Evolutionary conservation across 345 rosid species (phyloP), one percentile per base, ranked within the genome.

Genomic region (Brassica juncea): DNA sequence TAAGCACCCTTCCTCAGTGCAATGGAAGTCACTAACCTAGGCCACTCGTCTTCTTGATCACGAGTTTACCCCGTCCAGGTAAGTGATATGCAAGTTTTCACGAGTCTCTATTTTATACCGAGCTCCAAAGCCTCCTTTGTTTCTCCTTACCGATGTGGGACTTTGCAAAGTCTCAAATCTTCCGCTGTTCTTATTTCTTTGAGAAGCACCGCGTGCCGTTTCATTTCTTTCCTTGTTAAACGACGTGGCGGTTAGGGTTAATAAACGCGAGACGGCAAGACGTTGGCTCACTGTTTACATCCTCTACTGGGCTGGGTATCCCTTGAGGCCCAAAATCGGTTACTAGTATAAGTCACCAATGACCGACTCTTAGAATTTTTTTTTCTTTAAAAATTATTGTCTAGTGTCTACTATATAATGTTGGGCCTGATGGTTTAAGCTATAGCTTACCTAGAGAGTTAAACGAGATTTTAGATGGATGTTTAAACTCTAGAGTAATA

Each of bases 1-100:
- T 39, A 34, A 78, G 78, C 78, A 66, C 84, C 84, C 84, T 44
- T 75, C 86, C 77, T 2, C 0, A 0, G 0, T 84, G 83, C 86
- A 82, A 84, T 82, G 83, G 76, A 72, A 28, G 86, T 82, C 71
- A 72, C 83, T 76, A 73, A 77, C 81, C 81, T 84, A 79, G 77
- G 77, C 83, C 83, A 76, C 80, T 67, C 67, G 19, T 15, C 74
- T 82, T 75, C 21, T 0, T 79, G 85, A 82, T 82, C 85, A 1
- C 76, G 57, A 75, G 84, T 79, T 0, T 81, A 84, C 79, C 83
- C 76, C 81, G 77, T 84, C 81, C 86, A 79, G 86, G 84, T 78
- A 84, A 81, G 84, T 78, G 2, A 5, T 19, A 71, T 16, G 0
- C 1, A 0, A 4, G 0, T 0, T 8, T 0, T 0, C 70, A 31